These are phyloP conservation scores for Vaccinium vitisidaea DNA, from an alignment of 148 eudicot genomes.

Conservation along the genomic window DNA sequence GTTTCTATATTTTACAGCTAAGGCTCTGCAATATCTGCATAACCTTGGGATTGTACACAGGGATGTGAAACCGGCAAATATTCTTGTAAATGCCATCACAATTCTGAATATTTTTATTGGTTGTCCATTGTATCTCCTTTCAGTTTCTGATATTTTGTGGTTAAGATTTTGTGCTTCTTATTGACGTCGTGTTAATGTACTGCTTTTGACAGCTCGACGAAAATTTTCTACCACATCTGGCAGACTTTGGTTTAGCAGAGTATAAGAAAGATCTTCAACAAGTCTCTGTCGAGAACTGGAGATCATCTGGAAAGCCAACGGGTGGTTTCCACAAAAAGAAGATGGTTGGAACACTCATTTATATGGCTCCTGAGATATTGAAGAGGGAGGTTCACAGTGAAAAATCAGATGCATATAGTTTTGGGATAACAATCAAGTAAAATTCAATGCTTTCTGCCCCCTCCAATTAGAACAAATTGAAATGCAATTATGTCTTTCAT, in stretches of 20 bases:
- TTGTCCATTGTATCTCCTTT: neutral
- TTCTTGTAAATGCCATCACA: slow-evolving; percentile 66
- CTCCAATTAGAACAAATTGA: slow-evolving; percentile 6
- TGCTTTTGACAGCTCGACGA: slow-evolving; percentile 60
- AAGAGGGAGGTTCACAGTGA: slow-evolving; percentile 79
- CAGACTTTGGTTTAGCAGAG: slow-evolving; percentile 97
- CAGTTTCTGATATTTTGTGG: slow-evolving; percentile 1
- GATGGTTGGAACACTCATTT: slow-evolving; percentile 95
- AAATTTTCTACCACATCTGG: slow-evolving; percentile 59
- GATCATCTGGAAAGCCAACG: slow-evolving; percentile 92
- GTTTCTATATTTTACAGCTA: slow-evolving; percentile 56
- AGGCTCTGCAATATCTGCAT: slow-evolving; percentile 78
- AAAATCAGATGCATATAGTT: slow-evolving; percentile 95
- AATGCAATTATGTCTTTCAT: slow-evolving; percentile 7
- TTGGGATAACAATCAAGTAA: slow-evolving; percentile 84
- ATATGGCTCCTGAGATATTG: slow-evolving; percentile 99
- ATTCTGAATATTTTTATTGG: neutral
- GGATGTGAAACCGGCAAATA: slow-evolving; percentile 94
- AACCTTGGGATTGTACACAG: slow-evolving; percentile 87
- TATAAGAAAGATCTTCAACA: slow-evolving; percentile 64
- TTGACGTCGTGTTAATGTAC: neutral
- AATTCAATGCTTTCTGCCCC: slow-evolving; percentile 3
- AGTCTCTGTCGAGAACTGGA: slow-evolving; percentile 70
- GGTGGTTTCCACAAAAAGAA: slow-evolving; percentile 97
- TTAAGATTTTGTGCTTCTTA: slow-evolving; percentile 2